Percentiles rank a stretch among this genome's conserved stretches.
phyloP scores from a whole-genome alignment of 139 green algal genomes.

The Chlorella sp. region DNA sequence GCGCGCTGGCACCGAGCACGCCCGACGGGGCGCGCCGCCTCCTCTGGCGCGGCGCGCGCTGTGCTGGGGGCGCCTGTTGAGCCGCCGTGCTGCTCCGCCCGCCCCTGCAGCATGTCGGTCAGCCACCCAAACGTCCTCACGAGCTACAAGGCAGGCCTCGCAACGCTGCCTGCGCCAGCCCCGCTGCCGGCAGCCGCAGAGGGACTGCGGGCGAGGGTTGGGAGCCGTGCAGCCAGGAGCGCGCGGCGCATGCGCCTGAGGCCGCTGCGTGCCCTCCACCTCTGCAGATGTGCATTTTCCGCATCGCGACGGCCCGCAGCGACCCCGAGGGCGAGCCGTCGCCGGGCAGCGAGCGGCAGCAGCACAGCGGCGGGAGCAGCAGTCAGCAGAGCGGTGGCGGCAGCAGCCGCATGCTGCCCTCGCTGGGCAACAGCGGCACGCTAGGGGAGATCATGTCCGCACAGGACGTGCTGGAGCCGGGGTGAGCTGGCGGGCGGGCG shows the following conservation, averaged over 20 bases:
- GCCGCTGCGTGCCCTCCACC: not conserved
- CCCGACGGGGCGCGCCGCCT: too few species aligned
- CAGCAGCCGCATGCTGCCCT: constrained; percentile 1
- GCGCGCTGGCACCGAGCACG: too few species aligned
- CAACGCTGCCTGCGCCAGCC: not conserved
- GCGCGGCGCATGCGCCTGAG: too few species aligned
- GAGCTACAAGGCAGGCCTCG: constrained; percentile 3
- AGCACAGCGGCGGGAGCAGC: not conserved
- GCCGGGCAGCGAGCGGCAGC: constrained; percentile 9
- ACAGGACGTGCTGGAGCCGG: constrained; percentile 11
- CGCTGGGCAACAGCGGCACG: not conserved
- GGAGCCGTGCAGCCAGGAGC: too few species aligned
- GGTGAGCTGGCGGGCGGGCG: not conserved
- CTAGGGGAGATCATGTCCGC: constrained; percentile 8
- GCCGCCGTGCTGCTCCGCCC: not conserved
- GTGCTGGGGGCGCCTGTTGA: too few species aligned
- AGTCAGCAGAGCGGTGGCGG: not conserved
- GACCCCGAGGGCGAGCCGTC: not conserved
- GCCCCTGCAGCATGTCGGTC: constrained; percentile 9
- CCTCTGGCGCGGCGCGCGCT: too few species aligned
- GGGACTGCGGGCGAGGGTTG: too few species aligned
- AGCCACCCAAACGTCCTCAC: constrained; percentile 29
- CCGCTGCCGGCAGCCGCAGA: not conserved
- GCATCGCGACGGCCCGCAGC: not conserved
- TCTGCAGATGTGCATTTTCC: not conserved